phyloP scores from a whole-genome alignment of 805 yeast species.

The Kuraishia floccosa region DNA sequence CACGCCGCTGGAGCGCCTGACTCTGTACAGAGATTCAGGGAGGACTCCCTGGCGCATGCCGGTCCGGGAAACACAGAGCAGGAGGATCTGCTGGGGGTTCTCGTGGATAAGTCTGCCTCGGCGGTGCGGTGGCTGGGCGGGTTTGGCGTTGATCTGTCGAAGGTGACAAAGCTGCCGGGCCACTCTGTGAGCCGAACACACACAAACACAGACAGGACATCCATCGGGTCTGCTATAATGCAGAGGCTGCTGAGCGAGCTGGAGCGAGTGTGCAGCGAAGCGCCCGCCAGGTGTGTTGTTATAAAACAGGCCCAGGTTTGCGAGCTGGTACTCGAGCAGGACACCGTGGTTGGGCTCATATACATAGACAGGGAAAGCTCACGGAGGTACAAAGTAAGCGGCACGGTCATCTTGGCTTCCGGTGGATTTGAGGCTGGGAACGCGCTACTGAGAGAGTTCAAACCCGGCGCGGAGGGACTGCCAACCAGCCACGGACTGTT shows the following conservation, averaged over 20 bases:
- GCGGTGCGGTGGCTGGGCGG: conserved; percentile 66
- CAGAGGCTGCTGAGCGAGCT: conserved; percentile 38
- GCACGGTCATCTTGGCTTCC: conserved; percentile 52
- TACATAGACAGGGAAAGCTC: conserved; percentile 20
- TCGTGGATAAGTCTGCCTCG: conserved; percentile 49
- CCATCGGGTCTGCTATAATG: conserved; percentile 59
- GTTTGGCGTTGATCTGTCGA: conserved; percentile 49
- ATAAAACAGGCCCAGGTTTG: conserved; percentile 22
- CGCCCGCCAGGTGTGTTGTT: conserved; percentile 24
- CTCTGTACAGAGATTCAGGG: conserved; percentile 42
- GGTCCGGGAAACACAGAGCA: conserved; percentile 38
- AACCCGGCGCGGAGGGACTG: conserved; percentile 44
- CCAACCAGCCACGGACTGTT: conserved; percentile 54
- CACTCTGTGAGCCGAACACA: conserved; percentile 77
- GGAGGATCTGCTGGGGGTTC: conserved; percentile 42
- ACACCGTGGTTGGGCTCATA: conserved; percentile 13
- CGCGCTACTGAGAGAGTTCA: conserved; percentile 39
- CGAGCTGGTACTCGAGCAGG: conserved; percentile 21
- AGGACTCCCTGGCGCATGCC: conserved; percentile 62
- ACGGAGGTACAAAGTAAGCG: conserved; percentile 18
- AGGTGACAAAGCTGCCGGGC: conserved; percentile 74
- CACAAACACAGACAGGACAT: conserved; percentile 56
- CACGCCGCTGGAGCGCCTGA: conserved; percentile 36
- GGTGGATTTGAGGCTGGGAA: conserved; percentile 63
- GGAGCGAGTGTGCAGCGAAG: conserved; percentile 29